A percentile compares a stretch with the other conserved stretches of the same genome.
Evolutionary conservation across 2,329 filamentous ascomycete species (phyloP).

Genomic region (Myriosclerotinia scirpicola): DNA sequence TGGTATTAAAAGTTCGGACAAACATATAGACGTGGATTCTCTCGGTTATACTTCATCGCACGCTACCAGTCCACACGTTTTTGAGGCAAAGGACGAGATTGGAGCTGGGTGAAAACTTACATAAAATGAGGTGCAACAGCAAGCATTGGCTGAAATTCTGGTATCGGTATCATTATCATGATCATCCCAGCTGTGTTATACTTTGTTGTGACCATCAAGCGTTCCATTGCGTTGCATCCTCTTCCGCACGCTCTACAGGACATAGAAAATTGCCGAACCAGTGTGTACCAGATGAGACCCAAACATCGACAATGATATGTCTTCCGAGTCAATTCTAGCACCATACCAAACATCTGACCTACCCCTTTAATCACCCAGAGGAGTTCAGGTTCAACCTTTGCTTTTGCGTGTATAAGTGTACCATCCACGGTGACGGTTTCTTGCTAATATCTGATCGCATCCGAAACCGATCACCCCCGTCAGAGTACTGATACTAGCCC

Average conservation of each 20-base stretch:
- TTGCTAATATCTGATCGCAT: not conserved
- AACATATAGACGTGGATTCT: not conserved
- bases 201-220: not conserved
- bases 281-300: not conserved
- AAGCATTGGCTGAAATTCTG: not conserved
- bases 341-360: not conserved
- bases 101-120: not conserved
- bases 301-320: not conserved
- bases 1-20: not conserved
- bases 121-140: not conserved
- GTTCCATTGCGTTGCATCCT: constrained; percentile 1
- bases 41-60: not conserved
- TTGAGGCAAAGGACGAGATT: not conserved
- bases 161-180: not conserved
- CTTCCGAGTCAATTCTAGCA: not conserved
- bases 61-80: not conserved
- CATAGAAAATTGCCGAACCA: not conserved
- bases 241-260: not conserved
- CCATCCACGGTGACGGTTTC: not conserved
- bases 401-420: not conserved
- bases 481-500: not conserved
- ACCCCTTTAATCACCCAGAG: not conserved
- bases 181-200: not conserved
- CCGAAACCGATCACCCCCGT: not conserved
- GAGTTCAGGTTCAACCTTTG: not conserved